A percentile compares a stretch with the other conserved stretches of the same genome.
Conservation (phyloP, 345 rosid genomes). For the Euphorbia tirucalli region DNA sequence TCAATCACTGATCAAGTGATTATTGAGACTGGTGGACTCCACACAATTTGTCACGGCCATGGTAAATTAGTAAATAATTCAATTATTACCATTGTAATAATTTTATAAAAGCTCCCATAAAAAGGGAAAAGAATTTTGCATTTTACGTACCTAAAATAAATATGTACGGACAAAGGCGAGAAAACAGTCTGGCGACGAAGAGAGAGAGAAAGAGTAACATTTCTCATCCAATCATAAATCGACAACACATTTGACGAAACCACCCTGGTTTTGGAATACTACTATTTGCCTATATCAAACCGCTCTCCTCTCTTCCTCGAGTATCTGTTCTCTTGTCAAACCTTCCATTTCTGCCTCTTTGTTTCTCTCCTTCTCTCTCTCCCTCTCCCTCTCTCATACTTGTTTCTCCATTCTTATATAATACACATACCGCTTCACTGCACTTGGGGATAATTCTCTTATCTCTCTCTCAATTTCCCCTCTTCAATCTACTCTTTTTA, state of each 20-base stretch:
- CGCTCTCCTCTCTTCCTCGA: conserved; percentile 2
- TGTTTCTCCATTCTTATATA: neutral
- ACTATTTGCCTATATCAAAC: conserved; percentile 6
- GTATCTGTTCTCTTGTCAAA: conserved; percentile 2
- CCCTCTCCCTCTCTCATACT: neutral
- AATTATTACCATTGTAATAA: neutral
- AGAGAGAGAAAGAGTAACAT: neutral
- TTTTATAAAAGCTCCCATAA: neutral
- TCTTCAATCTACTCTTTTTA: neutral
- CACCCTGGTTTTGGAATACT: conserved; percentile 25
- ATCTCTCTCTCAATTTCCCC: neutral
- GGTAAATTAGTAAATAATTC: neutral
- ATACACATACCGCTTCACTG: neutral
- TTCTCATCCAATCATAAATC: conserved; percentile 27
- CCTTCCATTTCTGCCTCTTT: conserved; percentile 3
- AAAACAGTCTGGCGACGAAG: no score
- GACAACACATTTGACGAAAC: conserved; percentile 43
- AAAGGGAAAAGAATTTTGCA: neutral
- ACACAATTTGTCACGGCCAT: neutral
- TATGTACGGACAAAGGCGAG: neutral
- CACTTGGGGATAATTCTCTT: neutral
- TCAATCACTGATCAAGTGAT: neutral
- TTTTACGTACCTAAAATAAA: neutral
- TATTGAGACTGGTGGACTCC: neutral
- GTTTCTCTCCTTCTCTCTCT: neutral